These are phyloP conservation scores for Clitoria ternatea DNA, from an alignment of 306 rosid genomes.

Conservation along the genomic window DNA sequence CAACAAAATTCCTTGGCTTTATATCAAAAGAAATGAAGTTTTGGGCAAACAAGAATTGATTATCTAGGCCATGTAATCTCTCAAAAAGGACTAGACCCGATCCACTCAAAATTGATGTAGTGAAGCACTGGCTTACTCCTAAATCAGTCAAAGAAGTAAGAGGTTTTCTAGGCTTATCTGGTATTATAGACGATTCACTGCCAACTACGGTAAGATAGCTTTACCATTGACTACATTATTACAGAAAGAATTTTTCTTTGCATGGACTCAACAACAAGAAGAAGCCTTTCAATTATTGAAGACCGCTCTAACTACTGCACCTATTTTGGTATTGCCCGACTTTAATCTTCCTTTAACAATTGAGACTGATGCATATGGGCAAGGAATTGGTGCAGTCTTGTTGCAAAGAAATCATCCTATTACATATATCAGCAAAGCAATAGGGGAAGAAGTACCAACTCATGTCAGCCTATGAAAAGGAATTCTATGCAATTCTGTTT, in stretches of 20 bases:
- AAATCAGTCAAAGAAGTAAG: not conserved
- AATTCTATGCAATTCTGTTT: not conserved
- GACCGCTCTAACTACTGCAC: too few species aligned
- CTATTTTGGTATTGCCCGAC: too few species aligned
- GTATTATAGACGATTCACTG: too few species aligned
- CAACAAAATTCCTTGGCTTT: too few species aligned
- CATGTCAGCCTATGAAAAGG: not conserved
- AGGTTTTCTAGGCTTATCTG: not conserved
- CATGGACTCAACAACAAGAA: not conserved
- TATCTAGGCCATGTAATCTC: not conserved
- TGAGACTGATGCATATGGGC: not conserved
- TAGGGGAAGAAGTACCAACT: not conserved
- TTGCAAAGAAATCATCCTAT: not conserved
- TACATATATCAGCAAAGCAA: not conserved
- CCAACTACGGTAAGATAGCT: not conserved
- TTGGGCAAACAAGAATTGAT: too few species aligned
- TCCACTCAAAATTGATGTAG: not conserved
- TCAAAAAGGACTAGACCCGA: not conserved
- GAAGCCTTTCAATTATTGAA: not conserved
- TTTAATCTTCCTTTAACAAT: too few species aligned
- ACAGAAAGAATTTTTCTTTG: not conserved
- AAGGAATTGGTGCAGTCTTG: not conserved
- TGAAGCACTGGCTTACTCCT: not conserved
- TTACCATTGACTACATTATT: not conserved
- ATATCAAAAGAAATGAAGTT: too few species aligned